Percentiles rank a stretch among this genome's conserved stretches.
Conservation (phyloP, 176 grass and related monocot species). For the Zea luxurians region DNA sequence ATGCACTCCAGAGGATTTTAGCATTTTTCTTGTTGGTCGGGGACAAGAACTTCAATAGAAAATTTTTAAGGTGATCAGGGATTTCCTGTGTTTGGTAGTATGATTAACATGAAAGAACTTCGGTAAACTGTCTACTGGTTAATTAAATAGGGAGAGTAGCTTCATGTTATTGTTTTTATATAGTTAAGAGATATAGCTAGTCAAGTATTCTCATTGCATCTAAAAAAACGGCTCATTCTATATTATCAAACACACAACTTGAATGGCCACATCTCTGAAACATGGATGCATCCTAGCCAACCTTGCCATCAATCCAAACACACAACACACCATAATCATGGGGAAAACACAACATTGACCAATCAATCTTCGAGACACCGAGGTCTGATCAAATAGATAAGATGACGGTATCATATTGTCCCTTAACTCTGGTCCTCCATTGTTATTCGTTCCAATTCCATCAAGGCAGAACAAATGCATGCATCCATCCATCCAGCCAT, state of each 20-base stretch:
- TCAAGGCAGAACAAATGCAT: not conserved
- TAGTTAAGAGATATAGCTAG: not conserved
- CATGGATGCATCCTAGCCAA: constrained; percentile 1
- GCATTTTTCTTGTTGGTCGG: no score
- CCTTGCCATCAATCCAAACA: constrained; percentile 1
- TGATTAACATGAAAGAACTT: not conserved
- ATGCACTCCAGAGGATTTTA: no score
- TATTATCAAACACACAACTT: not conserved
- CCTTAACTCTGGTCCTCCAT: not conserved
- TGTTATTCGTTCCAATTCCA: not conserved
- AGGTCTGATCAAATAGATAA: not conserved
- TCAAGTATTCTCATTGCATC: not conserved
- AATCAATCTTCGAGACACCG: not conserved
- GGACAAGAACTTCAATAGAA: not conserved
- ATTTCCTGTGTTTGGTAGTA: no score
- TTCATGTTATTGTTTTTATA: not conserved
- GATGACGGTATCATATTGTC: not conserved
- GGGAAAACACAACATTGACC: not conserved
- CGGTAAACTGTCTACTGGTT: not conserved
- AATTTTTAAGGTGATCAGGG: not conserved
- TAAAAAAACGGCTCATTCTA: not conserved
- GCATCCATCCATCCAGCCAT: not conserved
- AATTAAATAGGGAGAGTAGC: not conserved
- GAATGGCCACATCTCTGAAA: not conserved
- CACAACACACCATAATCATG: not conserved